Evolutionary conservation across 2,329 filamentous ascomycete species (phyloP).

Genomic region (Microsporum ferrugineum): DNA sequence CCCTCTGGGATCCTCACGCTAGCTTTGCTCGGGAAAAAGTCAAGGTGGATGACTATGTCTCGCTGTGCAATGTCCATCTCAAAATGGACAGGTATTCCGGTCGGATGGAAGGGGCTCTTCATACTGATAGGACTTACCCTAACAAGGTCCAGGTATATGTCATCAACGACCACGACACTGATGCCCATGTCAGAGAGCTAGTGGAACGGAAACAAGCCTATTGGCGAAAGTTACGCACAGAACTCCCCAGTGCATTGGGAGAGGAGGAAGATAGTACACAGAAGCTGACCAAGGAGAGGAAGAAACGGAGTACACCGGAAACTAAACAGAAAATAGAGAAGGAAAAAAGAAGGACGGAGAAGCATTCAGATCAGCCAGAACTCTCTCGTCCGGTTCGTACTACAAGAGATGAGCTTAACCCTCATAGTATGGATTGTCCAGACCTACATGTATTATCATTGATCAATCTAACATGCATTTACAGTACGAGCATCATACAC

Average conservation of each 20-base stretch:
- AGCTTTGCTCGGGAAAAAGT: constrained; percentile 46
- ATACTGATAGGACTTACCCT: constrained; percentile 45
- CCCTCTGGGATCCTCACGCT: constrained; percentile 58
- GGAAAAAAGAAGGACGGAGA: constrained; percentile 22
- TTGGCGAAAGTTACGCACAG: constrained; percentile 36
- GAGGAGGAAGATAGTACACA: constrained; percentile 20
- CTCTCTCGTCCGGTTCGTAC: constrained; percentile 10
- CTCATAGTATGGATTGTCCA: constrained; percentile 28
- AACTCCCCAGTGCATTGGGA: constrained; percentile 23
- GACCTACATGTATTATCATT: background rate
- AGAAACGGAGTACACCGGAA: constrained; percentile 18
- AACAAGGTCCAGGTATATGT: constrained; percentile 49
- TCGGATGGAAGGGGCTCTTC: constrained; percentile 61
- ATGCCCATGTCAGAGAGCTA: constrained; percentile 42
- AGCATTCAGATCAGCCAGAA: constrained; percentile 10
- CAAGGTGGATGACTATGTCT: constrained; percentile 49
- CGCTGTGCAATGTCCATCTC: constrained; percentile 60
- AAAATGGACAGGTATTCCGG: constrained; percentile 43
- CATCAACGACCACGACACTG: constrained; percentile 38
- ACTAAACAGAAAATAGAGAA: constrained; percentile 19
- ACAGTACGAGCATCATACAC: constrained; percentile 39
- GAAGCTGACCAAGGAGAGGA: constrained; percentile 22
- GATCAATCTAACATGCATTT: background rate
- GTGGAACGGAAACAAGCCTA: constrained; percentile 56
- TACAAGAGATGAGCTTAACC: constrained; percentile 25